Conservation (phyloP, 2,329 filamentous ascomycete genomes). For the Arthrobotrys sphaeroides region DNA sequence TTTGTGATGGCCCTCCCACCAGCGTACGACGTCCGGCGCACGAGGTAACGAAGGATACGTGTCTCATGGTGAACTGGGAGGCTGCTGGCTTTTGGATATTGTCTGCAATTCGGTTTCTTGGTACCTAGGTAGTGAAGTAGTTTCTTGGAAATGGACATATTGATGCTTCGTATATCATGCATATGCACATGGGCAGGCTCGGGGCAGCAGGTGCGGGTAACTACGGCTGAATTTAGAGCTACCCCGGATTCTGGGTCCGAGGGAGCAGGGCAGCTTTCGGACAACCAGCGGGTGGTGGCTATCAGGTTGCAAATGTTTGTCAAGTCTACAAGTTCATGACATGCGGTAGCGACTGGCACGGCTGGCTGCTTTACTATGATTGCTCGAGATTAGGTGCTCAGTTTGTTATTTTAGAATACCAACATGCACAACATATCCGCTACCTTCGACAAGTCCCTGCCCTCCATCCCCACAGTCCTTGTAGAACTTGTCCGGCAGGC, state of each 20-base stretch:
- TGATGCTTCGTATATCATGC: constrained; percentile 3
- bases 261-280: not conserved
- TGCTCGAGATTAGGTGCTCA: not conserved
- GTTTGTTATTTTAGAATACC: constrained; percentile 69
- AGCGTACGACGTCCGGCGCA: not conserved
- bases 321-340: not conserved
- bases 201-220: constrained; percentile 15
- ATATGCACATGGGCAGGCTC: too few relatives aligned
- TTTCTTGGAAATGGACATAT: not conserved
- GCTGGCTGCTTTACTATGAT: not conserved
- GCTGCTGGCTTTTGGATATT: not conserved
- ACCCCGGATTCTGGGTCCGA: constrained; percentile 2
- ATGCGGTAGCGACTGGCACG: not conserved
- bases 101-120: not conserved
- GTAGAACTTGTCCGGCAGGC: constrained; percentile 73
- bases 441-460: constrained; percentile 22
- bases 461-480: constrained; percentile 65
- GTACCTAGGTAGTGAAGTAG: too few relatives aligned
- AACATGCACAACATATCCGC: constrained; percentile 84
- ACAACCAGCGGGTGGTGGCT: not conserved
- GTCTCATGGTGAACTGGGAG: constrained; percentile 7
- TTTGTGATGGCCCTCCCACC: not conserved
- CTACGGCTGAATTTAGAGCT: constrained; percentile 46
- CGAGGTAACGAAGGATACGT: not conserved
- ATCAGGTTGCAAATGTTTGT: not conserved